Evolutionary conservation across 768 basidiomycete species (phyloP).

Genomic region (Tulasnella sp.): DNA sequence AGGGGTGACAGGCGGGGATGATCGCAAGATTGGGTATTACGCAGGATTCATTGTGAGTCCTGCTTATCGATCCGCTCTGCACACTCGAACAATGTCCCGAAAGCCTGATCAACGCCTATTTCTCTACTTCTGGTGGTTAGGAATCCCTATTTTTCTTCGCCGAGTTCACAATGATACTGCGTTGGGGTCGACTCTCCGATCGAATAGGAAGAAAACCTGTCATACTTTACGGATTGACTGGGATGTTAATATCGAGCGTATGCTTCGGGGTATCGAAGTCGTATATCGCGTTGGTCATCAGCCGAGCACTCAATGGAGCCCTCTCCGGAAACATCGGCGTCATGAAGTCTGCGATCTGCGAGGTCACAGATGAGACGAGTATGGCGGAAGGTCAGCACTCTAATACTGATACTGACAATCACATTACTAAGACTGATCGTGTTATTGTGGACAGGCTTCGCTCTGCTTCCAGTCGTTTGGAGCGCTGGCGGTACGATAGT

Average conservation of each 20-base stretch:
- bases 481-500: conserved; percentile 16
- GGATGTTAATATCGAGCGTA: conserved; percentile 16
- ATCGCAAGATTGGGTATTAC: conserved; percentile 16
- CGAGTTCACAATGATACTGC: conserved; percentile 15
- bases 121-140: not conserved
- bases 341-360: conserved; percentile 16
- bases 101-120: not conserved
- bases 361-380: conserved; percentile 15
- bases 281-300: conserved; percentile 17
- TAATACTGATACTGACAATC: no score
- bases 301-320: conserved; percentile 15
- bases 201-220: conserved; percentile 22
- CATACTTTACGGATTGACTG: conserved; percentile 17
- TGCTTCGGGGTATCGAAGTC: conserved; percentile 20
- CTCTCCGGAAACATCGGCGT: conserved; percentile 18
- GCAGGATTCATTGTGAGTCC: conserved; percentile 16
- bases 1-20: conserved; percentile 16
- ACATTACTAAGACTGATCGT: not conserved
- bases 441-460: conserved; percentile 10
- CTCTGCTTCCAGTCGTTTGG: conserved; percentile 16
- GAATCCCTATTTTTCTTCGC: conserved; percentile 19
- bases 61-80: not conserved
- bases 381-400: conserved; percentile 9
- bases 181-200: conserved; percentile 20
- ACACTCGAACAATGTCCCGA: no score